Percentiles rank a stretch among this genome's conserved stretches.
These are phyloP conservation scores for Panellus pusillus DNA, from an alignment of 768 basidiomycete genomes.

Conservation along the genomic window DNA sequence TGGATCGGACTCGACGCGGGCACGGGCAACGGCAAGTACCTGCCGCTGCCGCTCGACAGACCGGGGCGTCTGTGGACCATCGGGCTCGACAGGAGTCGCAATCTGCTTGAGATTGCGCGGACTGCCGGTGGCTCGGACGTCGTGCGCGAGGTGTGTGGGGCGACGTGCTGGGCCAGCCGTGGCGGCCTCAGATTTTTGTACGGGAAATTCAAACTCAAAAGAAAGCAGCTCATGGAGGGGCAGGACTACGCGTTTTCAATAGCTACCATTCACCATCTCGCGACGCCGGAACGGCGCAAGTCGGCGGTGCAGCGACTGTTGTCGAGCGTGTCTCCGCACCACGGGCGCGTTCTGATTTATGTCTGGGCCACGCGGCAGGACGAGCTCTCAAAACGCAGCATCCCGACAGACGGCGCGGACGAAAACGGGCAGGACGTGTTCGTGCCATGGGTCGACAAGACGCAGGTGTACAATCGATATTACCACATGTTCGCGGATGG, in stretches of 20 bases:
- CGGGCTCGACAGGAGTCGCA: conserved; percentile 81
- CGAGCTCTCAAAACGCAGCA: conserved; percentile 70
- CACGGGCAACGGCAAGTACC: conserved; percentile 97
- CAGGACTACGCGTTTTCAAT: conserved; percentile 66
- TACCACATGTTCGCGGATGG: conserved; percentile 93
- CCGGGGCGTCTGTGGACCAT: conserved; percentile 68
- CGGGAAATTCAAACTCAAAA: neutral
- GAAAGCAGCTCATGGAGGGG: neutral
- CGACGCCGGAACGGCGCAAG: conserved; percentile 72
- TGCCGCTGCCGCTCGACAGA: conserved; percentile 68
- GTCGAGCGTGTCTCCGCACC: conserved; percentile 58
- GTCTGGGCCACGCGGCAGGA: conserved; percentile 99
- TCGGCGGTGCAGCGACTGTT: conserved; percentile 72
- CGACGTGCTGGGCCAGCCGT: conserved; percentile 70
- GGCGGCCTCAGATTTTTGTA: conserved; percentile 83
- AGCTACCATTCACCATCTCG: conserved; percentile 95
- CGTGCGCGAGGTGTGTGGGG: conserved; percentile 77
- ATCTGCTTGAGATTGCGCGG: conserved; percentile 74
- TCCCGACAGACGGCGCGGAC: conserved; percentile 37
- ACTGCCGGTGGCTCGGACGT: conserved; percentile 56
- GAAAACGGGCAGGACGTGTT: conserved; percentile 73
- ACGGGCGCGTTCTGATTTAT: conserved; percentile 86
- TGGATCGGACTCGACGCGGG: conserved; percentile 93
- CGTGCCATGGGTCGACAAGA: conserved; percentile 75
- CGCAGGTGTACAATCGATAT: conserved; percentile 73